Percentiles rank a stretch among this genome's conserved stretches.
These are phyloP conservation scores for Patellifolia procumbens DNA, from an alignment of 179 eudicot species.

Conservation along the genomic window DNA sequence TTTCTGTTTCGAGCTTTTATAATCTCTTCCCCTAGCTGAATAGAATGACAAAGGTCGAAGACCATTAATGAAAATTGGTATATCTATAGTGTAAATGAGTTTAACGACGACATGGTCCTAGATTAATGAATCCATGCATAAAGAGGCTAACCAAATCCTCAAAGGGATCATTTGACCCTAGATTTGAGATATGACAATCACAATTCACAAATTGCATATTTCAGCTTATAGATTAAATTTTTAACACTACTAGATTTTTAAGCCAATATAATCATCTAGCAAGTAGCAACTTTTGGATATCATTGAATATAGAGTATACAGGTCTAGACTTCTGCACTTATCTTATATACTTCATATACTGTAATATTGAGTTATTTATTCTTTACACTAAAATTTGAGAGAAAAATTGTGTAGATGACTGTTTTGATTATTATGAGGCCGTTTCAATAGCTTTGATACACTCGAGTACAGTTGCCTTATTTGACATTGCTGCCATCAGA, in stretches of 20 bases:
- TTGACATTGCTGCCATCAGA: conserved; percentile 75
- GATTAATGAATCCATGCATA: no score
- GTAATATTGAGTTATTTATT: neutral
- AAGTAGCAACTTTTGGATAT: neutral
- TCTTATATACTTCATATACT: neutral
- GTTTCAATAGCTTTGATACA: conserved; percentile 88
- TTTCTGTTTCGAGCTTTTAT: neutral
- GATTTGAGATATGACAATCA: no score
- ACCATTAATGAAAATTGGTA: no score
- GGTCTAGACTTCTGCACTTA: neutral
- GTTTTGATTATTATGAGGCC: conserved; percentile 33
- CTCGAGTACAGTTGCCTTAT: conserved; percentile 70
- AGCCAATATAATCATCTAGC: no score
- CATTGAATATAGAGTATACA: neutral
- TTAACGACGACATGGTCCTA: no score
- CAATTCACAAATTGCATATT: no score
- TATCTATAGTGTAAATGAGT: no score
- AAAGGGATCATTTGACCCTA: neutral
- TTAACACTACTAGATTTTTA: no score
- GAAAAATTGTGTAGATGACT: neutral
- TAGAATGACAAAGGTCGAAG: no score
- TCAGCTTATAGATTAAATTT: no score
- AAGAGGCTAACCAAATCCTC: neutral
- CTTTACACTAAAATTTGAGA: neutral
- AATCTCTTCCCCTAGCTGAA: no score